Percentiles rank a stretch among this genome's conserved stretches.
Evolutionary conservation across 1,139 yeast species (phyloP).

Genomic region (Blastobotrys ciferrii): DNA sequence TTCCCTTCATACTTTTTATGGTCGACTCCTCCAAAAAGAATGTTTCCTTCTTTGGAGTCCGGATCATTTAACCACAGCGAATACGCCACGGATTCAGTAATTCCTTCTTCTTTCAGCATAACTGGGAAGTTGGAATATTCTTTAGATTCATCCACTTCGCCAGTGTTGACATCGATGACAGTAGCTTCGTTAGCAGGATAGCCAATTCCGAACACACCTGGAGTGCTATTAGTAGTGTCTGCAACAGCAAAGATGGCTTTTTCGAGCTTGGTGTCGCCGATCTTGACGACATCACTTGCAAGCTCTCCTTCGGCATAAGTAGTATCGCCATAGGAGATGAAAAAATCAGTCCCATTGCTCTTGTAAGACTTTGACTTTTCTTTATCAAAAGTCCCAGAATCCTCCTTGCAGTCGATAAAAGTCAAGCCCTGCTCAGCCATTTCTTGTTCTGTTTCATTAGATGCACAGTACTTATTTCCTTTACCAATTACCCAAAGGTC

Average conservation of each 20-base stretch:
- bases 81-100: slow-evolving; percentile 48
- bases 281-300: slow-evolving; percentile 45
- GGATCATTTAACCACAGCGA: slow-evolving; percentile 52
- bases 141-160: slow-evolving; percentile 21
- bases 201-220: slow-evolving; percentile 55
- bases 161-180: slow-evolving; percentile 42
- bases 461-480: background rate
- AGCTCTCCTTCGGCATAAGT: slow-evolving; percentile 47
- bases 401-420: background rate
- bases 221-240: slow-evolving; percentile 42
- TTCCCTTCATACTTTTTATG: slow-evolving; percentile 50
- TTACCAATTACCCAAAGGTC: slow-evolving; percentile 59
- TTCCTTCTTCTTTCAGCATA: slow-evolving; percentile 45
- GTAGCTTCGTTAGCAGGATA: slow-evolving; percentile 41
- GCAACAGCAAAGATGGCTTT: slow-evolving; percentile 49
- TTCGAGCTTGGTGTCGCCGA: slow-evolving; percentile 37
- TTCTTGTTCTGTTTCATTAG: background rate
- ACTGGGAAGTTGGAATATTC: slow-evolving; percentile 21
- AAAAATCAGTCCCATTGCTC: slow-evolving; percentile 25
- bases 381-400: slow-evolving; percentile 6
- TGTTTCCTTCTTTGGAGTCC: slow-evolving; percentile 43
- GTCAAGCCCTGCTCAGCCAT: background rate
- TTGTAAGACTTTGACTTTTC: slow-evolving; percentile 2
- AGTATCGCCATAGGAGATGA: slow-evolving; percentile 60
- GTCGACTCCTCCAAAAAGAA: slow-evolving; percentile 62